These are phyloP conservation scores for Didymosphaeria variabile DNA, from an alignment of 2,329 filamentous ascomycete genomes.

Conservation along the genomic window DNA sequence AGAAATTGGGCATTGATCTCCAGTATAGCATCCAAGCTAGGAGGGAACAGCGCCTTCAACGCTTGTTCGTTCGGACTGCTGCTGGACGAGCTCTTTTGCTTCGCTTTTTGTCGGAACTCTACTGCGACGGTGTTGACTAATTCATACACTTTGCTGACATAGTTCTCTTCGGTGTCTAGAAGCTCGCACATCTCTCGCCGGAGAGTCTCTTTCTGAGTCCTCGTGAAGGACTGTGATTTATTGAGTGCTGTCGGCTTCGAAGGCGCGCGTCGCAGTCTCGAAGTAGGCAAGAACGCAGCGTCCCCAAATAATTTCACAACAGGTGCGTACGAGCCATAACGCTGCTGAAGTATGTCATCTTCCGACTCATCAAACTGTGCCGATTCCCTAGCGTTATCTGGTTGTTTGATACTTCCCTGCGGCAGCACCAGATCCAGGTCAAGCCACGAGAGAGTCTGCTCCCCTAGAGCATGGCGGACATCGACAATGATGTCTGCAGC, in stretches of 20 bases:
- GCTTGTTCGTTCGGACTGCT: constrained; percentile 76
- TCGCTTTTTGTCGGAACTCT: constrained; percentile 78
- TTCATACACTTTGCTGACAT: constrained; percentile 86
- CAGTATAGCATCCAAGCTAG: constrained; percentile 80
- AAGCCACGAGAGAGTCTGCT: constrained; percentile 83
- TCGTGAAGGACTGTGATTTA: constrained; percentile 78
- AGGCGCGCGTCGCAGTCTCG: constrained; percentile 82
- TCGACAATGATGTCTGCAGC: constrained; percentile 75
- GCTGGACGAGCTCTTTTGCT: constrained; percentile 65
- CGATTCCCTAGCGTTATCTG: constrained; percentile 57
- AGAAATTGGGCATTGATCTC: constrained; percentile 84
- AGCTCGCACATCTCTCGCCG: constrained; percentile 90
- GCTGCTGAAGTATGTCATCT: constrained; percentile 72
- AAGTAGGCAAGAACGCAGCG: constrained; percentile 85
- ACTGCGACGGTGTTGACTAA: constrained; percentile 82
- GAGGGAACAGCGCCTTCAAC: constrained; percentile 80
- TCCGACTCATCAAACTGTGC: constrained; percentile 68
- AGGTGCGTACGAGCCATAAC: constrained; percentile 81
- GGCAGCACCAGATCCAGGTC: constrained; percentile 90
- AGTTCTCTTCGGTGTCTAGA: constrained; percentile 92
- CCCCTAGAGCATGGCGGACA: constrained; percentile 78
- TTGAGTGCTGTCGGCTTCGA: constrained; percentile 86
- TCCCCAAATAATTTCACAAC: constrained; percentile 83
- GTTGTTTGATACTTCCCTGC: constrained; percentile 69
- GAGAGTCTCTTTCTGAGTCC: constrained; percentile 83